Percentiles rank a stretch among this genome's conserved stretches.
Conservation (phyloP, 805 yeast species). For the Isabelozyma pseudorhagii region DNA sequence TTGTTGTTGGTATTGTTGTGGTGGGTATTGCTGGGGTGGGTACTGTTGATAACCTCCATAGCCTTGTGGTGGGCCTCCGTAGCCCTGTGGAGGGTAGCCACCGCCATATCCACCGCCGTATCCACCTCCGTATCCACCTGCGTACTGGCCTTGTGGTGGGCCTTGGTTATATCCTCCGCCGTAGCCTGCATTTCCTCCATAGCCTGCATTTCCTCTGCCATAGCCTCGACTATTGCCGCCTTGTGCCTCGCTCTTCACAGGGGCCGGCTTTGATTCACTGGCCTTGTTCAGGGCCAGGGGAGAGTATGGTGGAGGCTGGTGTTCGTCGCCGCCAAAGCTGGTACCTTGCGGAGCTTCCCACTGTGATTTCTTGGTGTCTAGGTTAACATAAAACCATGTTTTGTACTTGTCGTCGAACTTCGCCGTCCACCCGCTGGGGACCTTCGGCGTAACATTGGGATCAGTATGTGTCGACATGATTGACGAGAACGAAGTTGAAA, state of each 20-base stretch:
- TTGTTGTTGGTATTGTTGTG: constrained; percentile 24
- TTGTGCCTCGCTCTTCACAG: background rate
- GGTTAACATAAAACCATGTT: constrained; percentile 79
- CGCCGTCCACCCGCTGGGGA: constrained; percentile 74
- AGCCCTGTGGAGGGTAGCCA: constrained; percentile 11
- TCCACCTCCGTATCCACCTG: constrained; percentile 8
- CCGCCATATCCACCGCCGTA: constrained; percentile 1
- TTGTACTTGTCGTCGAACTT: constrained; percentile 67
- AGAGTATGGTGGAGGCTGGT: constrained; percentile 45
- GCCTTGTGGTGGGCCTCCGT: constrained; percentile 19
- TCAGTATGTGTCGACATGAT: constrained; percentile 6
- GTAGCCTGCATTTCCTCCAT: background rate
- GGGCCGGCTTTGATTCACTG: background rate
- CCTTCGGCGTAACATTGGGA: constrained; percentile 43
- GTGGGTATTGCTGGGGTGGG: constrained; percentile 25
- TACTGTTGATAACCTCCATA: constrained; percentile 22
- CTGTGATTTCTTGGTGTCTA: constrained; percentile 70
- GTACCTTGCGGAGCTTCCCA: constrained; percentile 80
- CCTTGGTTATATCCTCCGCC: background rate
- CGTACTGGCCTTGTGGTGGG: constrained; percentile 3
- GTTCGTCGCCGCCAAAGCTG: constrained; percentile 24
- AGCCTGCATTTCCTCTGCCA: background rate
- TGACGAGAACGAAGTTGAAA: background rate
- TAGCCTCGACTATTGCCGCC: background rate
- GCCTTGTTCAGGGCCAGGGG: constrained; percentile 7